Evolutionary conservation across 2,329 filamentous ascomycete genomes (phyloP), one percentile per base, ranked within the genome.

Genomic region (Aspergillus sp.): DNA sequence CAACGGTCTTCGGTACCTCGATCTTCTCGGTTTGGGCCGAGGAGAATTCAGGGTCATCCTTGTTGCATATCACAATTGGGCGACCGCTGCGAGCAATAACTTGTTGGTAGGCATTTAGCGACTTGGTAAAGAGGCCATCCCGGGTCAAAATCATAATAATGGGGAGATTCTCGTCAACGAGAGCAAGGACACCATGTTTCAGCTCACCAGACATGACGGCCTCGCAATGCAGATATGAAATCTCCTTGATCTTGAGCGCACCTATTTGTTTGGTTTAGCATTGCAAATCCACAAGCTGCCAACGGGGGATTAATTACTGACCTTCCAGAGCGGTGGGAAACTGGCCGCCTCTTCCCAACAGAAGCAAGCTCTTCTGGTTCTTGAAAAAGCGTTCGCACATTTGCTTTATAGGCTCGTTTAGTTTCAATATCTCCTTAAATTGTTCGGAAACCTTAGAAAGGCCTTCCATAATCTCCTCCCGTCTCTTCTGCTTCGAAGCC

Each of bases 101-200:
- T 84, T 99, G 95, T 81, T 99, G 95, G 79, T 98, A 99, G 70
- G 95, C 95, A 77, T 99, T 99, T 72, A 99, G 84, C n/a, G 95
- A 98, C 83, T 99, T 99, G 76, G 90, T 90, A 82, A 99, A 99
- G 72, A 99, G 89, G 68, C 92, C 85, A 74, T 99, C 95, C 60
- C 95, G 90, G 55, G 95, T 99, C 61, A 99, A 84, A 72, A 99
- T 98, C 95, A 99, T 99, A 79, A 99, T 96, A 76, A 99, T 99
- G 62, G 95, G 95, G 39, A 99, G 86, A 79, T 96, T 93, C 85
- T 99, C 95, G 71, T 99, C 95, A 59, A 99, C 95, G 62, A 99
- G 85, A 53, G 95, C 95, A 73, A 99, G 83, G 52, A 99, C 95
- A 83, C 95, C 95, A 78, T 99, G 95, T 86, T 99, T 99, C 70